Conservation (phyloP, 1,284 basidiomycete genomes). For the Spongiforma sp. region DNA sequence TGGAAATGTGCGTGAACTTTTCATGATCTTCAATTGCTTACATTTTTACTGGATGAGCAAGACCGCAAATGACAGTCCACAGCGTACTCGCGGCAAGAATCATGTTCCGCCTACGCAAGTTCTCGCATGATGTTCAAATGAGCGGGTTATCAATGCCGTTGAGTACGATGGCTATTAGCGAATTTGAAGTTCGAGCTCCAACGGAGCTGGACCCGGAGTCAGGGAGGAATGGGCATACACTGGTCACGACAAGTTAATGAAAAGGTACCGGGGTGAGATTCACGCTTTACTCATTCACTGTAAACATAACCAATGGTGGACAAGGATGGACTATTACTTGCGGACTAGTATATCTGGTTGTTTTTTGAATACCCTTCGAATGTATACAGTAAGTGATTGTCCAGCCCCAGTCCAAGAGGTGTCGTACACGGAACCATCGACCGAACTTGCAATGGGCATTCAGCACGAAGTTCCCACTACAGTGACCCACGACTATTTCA, state of each 20-base stretch:
- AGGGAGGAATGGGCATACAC: not conserved
- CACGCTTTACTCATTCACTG: no score
- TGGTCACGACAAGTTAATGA: not conserved
- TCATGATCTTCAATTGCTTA: not conserved
- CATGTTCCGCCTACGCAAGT: not conserved
- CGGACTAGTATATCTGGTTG: no score
- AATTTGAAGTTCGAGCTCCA: not conserved
- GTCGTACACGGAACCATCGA: no score
- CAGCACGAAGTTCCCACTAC: no score
- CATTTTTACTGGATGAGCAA: not conserved
- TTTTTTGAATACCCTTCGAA: no score
- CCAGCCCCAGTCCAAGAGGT: no score
- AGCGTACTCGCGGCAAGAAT: conserved; percentile 1
- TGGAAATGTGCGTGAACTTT: not conserved
- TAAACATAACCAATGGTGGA: no score
- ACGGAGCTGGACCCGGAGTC: not conserved
- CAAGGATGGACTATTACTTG: no score
- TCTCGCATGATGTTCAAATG: not conserved
- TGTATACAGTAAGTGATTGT: no score
- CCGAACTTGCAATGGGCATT: no score
- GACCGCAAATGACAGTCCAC: conserved; percentile 1
- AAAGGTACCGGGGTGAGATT: no score
- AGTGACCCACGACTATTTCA: no score
- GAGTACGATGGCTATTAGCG: not conserved
- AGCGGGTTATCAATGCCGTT: not conserved